Conservation (phyloP, 805 yeast species). For the Grigorovia humatica region DNA sequence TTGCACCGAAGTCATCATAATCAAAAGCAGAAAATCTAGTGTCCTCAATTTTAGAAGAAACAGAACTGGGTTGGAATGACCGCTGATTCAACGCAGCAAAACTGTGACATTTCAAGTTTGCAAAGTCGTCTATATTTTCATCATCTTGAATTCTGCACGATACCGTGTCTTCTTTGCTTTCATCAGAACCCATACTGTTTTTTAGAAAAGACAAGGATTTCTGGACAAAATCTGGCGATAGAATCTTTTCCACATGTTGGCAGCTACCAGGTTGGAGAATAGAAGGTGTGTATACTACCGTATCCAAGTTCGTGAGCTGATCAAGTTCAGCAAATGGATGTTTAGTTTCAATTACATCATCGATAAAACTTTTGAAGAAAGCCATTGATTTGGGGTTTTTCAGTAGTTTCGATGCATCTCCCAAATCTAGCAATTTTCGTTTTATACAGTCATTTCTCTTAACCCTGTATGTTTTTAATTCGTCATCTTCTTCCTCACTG, state of each 20-base stretch:
- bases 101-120: slow-evolving; percentile 37
- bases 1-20: slow-evolving; percentile 10
- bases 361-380: slow-evolving; percentile 55
- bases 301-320: slow-evolving; percentile 2
- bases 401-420: slow-evolving; percentile 34
- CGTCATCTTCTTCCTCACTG: slow-evolving; percentile 61
- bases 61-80: no score
- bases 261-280: slow-evolving; percentile 5
- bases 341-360: slow-evolving; percentile 30
- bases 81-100: no score
- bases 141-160: slow-evolving; percentile 13
- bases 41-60: slow-evolving; percentile 11
- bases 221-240: slow-evolving; percentile 48
- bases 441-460: slow-evolving; percentile 41
- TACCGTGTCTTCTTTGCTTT: slow-evolving; percentile 26
- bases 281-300: not conserved
- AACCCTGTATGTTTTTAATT: slow-evolving; percentile 28
- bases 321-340: slow-evolving; percentile 26
- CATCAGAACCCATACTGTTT: slow-evolving; percentile 24
- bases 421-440: slow-evolving; percentile 36
- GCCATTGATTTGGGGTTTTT: slow-evolving; percentile 52
- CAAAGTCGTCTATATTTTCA: slow-evolving; percentile 36
- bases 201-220: slow-evolving; percentile 44
- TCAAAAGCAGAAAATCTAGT: slow-evolving; percentile 7
- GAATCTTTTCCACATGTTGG: slow-evolving; percentile 25